Evolutionary conservation across 148 eudicot species (phyloP).

Genomic region (Dysphania ambrosioides): DNA sequence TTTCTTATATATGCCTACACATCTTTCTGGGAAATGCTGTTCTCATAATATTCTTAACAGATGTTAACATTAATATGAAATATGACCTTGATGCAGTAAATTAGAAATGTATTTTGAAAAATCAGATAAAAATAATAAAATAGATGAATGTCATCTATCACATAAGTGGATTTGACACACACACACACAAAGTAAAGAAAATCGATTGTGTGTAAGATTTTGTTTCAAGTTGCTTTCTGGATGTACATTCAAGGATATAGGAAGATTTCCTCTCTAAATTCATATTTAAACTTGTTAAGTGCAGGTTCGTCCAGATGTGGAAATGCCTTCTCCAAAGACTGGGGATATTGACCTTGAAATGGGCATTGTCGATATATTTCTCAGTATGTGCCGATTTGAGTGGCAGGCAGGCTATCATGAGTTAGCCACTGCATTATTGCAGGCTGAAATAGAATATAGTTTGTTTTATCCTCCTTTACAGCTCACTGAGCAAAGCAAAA

Average conservation of each 20-base stretch:
- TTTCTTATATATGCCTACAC: too few species aligned
- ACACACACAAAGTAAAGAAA: neutral
- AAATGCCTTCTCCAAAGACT: slow-evolving; percentile 35
- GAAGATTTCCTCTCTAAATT: neutral
- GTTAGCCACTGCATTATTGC: slow-evolving; percentile 91
- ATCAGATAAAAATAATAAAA: too few species aligned
- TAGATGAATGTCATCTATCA: too few species aligned
- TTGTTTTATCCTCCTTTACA: slow-evolving; percentile 77
- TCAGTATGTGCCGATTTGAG: slow-evolving; percentile 86
- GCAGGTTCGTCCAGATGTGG: slow-evolving; percentile 52
- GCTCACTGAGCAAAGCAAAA: slow-evolving; percentile 80
- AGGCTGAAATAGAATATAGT: slow-evolving; percentile 87
- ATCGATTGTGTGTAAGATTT: neutral
- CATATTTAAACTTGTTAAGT: slow-evolving; percentile 16
- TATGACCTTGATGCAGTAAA: too few species aligned
- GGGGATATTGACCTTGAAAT: slow-evolving; percentile 57
- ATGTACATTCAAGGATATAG: neutral
- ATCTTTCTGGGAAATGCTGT: too few species aligned
- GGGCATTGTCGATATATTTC: slow-evolving; percentile 71
- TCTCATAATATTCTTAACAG: too few species aligned
- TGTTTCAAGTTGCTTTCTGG: neutral
- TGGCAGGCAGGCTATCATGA: slow-evolving; percentile 98
- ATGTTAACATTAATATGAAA: too few species aligned
- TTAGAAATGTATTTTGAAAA: too few species aligned
- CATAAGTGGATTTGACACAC: neutral